phyloP scores from a whole-genome alignment of 441 rosid genomes.

The Pelargonium fulgidum region DNA sequence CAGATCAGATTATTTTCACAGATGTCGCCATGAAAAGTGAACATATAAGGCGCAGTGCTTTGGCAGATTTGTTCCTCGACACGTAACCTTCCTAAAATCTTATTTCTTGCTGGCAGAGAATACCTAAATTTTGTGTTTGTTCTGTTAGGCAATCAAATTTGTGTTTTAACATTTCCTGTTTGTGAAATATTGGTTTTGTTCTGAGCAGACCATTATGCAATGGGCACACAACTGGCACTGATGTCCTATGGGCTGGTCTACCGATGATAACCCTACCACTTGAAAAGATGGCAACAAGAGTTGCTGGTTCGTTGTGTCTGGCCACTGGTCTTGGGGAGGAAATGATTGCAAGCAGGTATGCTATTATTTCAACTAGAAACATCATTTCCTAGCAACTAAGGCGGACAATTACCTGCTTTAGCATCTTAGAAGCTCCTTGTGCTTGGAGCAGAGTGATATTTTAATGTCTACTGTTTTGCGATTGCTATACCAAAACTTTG shows the following conservation, averaged over 20 bases:
- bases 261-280: conserved; percentile 94
- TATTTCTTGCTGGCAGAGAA: neutral
- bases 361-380: neutral
- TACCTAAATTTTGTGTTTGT: neutral
- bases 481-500: neutral
- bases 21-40: conserved; percentile 98
- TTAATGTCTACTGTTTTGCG: neutral
- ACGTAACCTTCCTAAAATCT: conserved; percentile 38
- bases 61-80: conserved; percentile 95
- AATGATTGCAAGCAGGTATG: conserved; percentile 86
- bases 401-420: neutral
- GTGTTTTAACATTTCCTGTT: neutral
- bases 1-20: conserved; percentile 90
- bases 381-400: neutral
- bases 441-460: neutral
- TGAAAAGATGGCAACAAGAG: conserved; percentile 99
- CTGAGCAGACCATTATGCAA: conserved; percentile 80
- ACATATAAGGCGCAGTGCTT: conserved; percentile 88
- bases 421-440: neutral
- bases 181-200: neutral
- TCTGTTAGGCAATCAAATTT: neutral
- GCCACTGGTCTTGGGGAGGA: conserved; percentile 98
- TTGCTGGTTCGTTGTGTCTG: conserved; percentile 93
- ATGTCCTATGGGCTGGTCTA: conserved; percentile 95
- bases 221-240: conserved; percentile 98